Conservation (phyloP, 2,329 filamentous ascomycete genomes). For the Epichloe elymi region DNA sequence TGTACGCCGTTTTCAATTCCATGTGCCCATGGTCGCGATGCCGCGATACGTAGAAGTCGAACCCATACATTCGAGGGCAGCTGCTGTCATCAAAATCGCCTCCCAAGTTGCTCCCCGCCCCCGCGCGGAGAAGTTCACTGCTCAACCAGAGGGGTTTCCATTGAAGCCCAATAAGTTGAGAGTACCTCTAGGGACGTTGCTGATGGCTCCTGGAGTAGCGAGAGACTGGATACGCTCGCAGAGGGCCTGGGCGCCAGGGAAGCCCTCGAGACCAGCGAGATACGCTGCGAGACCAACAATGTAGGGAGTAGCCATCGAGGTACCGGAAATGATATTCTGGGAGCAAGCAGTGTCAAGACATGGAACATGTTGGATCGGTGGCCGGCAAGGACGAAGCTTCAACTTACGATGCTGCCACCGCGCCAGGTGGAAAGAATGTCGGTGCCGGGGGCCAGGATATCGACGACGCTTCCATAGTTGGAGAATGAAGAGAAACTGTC, state of each 20-base stretch:
- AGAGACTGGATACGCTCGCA: slow-evolving; percentile 1
- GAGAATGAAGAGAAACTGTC: slow-evolving; percentile 33
- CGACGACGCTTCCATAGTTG: slow-evolving; percentile 36
- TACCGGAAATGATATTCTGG: slow-evolving; percentile 28
- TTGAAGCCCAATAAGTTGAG: slow-evolving; percentile 14
- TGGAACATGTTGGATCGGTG: neutral
- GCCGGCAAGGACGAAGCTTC: neutral
- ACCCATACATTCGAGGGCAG: no score
- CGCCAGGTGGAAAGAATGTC: slow-evolving; percentile 34
- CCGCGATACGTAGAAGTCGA: no score
- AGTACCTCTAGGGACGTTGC: slow-evolving; percentile 12
- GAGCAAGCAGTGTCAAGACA: neutral
- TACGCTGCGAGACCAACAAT: slow-evolving; percentile 30
- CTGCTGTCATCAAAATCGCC: neutral
- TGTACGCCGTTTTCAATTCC: no score
- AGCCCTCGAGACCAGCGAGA: slow-evolving; percentile 27
- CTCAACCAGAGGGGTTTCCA: slow-evolving; percentile 5
- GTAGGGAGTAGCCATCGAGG: slow-evolving; percentile 31
- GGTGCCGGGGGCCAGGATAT: slow-evolving; percentile 38
- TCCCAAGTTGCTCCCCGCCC: neutral
- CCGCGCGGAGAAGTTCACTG: neutral
- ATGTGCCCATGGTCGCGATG: no score
- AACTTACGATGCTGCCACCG: slow-evolving; percentile 19
- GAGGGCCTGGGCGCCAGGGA: slow-evolving; percentile 12
- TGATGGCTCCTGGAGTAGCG: slow-evolving; percentile 11